These are phyloP conservation scores for Pythium biforme DNA, from an alignment of 352 stramenopile genomes.

Conservation along the genomic window DNA sequence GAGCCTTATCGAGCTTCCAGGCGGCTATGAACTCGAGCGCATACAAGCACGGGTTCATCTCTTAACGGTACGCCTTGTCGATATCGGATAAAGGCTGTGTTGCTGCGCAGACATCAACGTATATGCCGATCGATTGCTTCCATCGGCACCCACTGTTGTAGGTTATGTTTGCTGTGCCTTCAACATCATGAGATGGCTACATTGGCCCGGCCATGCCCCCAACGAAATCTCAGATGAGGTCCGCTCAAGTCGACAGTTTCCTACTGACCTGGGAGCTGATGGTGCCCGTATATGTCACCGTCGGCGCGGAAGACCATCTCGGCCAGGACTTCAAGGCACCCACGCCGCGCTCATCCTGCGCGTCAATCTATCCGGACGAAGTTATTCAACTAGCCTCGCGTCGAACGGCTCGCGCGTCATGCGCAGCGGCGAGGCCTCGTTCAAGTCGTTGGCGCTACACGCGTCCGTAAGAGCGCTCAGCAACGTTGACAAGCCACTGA, in stretches of 20 bases:
- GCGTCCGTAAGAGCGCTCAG: background rate
- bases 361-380: background rate
- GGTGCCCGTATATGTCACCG: conserved; percentile 5
- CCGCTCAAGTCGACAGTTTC: conserved; percentile 4
- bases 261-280: background rate
- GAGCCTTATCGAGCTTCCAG: too few relatives aligned
- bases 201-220: too few relatives aligned
- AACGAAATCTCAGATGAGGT: too few relatives aligned
- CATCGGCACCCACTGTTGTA: too few relatives aligned
- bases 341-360: background rate
- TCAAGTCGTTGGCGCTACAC: conserved; percentile 13
- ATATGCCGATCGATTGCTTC: too few relatives aligned
- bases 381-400: background rate
- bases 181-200: too few relatives aligned
- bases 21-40: too few relatives aligned
- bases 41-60: too few relatives aligned
- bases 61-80: too few relatives aligned
- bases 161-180: too few relatives aligned
- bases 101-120: too few relatives aligned
- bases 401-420: conserved; percentile 3
- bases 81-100: too few relatives aligned
- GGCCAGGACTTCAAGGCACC: background rate
- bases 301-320: background rate
- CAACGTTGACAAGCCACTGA: conserved; percentile 12
- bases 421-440: conserved; percentile 1